Evolutionary conservation across 1,284 basidiomycete species (phyloP).

Genomic region (Ustilago vetiveriae): DNA sequence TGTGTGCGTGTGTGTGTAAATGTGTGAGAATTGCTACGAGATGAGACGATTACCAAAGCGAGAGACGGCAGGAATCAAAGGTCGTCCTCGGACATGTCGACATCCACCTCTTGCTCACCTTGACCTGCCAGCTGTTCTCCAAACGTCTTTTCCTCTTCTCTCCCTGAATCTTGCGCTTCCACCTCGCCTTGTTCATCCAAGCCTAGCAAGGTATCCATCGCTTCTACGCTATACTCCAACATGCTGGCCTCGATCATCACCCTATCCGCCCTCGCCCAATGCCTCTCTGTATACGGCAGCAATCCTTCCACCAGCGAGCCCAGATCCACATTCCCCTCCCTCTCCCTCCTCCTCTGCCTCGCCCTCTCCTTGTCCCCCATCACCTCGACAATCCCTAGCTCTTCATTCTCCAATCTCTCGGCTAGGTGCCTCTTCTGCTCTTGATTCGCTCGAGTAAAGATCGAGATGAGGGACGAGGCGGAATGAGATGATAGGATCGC

Average conservation of each 20-base stretch:
- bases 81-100: slow-evolving; percentile 18
- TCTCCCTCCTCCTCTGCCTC: slow-evolving; percentile 42
- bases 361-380: slow-evolving; percentile 15
- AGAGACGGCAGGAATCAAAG: no score
- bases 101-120: slow-evolving; percentile 1
- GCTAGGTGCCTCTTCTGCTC: slow-evolving; percentile 12
- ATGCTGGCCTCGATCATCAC: slow-evolving; percentile 92
- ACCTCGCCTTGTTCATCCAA: slow-evolving; percentile 8
- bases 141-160: slow-evolving; percentile 11
- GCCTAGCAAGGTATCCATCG: slow-evolving; percentile 77
- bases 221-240: slow-evolving; percentile 87
- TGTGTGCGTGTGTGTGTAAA: no score
- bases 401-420: slow-evolving; percentile 22
- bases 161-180: slow-evolving; percentile 2
- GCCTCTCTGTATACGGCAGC: slow-evolving; percentile 92
- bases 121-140: slow-evolving; percentile 16
- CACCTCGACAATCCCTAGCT: slow-evolving; percentile 17
- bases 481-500: slow-evolving; percentile 80
- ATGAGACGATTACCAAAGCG: no score
- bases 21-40: no score
- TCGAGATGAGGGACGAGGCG: slow-evolving; percentile 78
- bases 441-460: slow-evolving; percentile 70
- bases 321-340: slow-evolving; percentile 69
- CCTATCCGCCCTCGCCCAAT: slow-evolving; percentile 83
- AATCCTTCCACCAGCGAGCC: slow-evolving; percentile 81